phyloP scores from a whole-genome alignment of 2,329 filamentous ascomycete genomes.

The Pseudogymnoascus sp. region DNA sequence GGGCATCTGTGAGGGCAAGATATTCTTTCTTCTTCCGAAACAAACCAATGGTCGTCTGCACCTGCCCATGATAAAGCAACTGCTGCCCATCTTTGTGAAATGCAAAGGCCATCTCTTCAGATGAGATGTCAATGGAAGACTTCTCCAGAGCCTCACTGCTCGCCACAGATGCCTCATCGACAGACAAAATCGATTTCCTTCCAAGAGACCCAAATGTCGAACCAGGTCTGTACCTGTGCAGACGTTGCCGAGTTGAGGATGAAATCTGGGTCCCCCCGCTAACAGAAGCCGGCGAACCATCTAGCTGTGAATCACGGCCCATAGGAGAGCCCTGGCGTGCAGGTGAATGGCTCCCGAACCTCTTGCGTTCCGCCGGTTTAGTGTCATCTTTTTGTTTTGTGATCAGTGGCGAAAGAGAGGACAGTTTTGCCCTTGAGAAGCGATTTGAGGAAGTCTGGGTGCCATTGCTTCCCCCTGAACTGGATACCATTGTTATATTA shows the following conservation, averaged over 20 bases:
- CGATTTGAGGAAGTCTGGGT: neutral
- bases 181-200: constrained; percentile 23
- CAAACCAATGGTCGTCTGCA: constrained; percentile 62
- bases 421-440: neutral
- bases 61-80: constrained; percentile 48
- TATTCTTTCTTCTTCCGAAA: constrained; percentile 69
- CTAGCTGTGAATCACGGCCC: constrained; percentile 1
- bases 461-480: constrained; percentile 2
- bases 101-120: neutral
- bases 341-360: neutral
- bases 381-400: neutral
- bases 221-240: constrained; percentile 26
- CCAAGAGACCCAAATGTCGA: constrained; percentile 30
- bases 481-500: constrained; percentile 8
- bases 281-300: neutral
- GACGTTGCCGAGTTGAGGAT: neutral
- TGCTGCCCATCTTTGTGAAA: constrained; percentile 1
- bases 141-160: constrained; percentile 20
- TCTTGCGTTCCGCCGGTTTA: neutral
- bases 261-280: neutral
- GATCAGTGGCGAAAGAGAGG: neutral
- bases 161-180: constrained; percentile 23
- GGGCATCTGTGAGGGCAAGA: constrained; percentile 61
- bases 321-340: neutral
- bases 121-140: constrained; percentile 17